phyloP scores from a whole-genome alignment of 108 stramenopile species.

The Nitzschia putrida region DNA sequence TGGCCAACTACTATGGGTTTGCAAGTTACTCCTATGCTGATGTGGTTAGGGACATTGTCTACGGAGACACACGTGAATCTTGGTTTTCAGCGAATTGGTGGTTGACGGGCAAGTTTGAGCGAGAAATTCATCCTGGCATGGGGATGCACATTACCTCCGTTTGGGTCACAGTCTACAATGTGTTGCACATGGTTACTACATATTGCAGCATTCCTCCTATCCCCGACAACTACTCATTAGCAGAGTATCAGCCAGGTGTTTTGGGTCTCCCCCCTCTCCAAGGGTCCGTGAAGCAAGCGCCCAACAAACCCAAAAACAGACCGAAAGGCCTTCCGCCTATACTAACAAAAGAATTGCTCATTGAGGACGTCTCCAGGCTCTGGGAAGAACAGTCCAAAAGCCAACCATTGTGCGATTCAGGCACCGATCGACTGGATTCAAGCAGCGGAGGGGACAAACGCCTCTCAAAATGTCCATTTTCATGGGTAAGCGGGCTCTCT shows the following conservation, averaged over 20 bases:
- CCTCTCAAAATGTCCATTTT: conserved; percentile 58
- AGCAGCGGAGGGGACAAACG: neutral
- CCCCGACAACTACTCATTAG: conserved; percentile 26
- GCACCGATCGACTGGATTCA: neutral
- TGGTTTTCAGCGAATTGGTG: conserved; percentile 67
- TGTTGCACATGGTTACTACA: conserved; percentile 66
- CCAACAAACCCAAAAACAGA: conserved; percentile 53
- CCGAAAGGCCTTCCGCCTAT: conserved; percentile 66
- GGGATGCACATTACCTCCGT: conserved; percentile 66
- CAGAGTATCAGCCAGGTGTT: conserved; percentile 23
- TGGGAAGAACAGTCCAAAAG: conserved; percentile 41
- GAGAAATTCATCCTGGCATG: conserved; percentile 83
- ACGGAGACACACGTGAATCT: conserved; percentile 64
- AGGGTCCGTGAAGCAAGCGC: conserved; percentile 12
- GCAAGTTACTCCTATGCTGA: conserved; percentile 73
- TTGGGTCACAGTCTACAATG: conserved; percentile 68
- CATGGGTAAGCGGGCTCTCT: conserved; percentile 64
- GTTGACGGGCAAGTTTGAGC: conserved; percentile 35
- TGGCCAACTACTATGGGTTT: conserved; percentile 77
- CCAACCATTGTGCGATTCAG: neutral
- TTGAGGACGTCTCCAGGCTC: conserved; percentile 60
- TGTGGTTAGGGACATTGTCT: conserved; percentile 68
- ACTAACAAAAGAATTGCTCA: conserved; percentile 53
- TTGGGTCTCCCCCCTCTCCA: conserved; percentile 31
- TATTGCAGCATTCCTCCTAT: conserved; percentile 53